phyloP scores from a whole-genome alignment of 139 green algal species.

The Limnomonas spitsbergensis region DNA sequence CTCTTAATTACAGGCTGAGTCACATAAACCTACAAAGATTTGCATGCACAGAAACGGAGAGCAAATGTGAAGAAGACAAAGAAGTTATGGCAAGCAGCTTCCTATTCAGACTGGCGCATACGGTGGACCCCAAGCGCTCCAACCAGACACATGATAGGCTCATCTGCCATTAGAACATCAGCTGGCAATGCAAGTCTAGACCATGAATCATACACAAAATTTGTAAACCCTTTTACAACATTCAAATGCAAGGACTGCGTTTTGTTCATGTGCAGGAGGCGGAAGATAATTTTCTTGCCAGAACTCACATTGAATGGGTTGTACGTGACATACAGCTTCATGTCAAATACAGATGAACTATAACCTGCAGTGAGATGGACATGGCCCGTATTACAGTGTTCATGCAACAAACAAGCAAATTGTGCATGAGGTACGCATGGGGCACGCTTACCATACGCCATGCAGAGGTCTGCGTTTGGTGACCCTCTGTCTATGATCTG shows the following conservation, averaged over 20 bases:
- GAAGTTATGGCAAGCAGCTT: background rate
- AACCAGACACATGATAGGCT: too few relatives aligned
- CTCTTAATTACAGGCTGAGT: slow-evolving; percentile 94
- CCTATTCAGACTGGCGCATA: too few relatives aligned
- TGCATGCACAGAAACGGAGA: slow-evolving; percentile 81
- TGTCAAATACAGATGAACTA: slow-evolving; percentile 97
- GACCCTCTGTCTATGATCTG: slow-evolving; percentile 94
- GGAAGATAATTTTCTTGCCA: too few relatives aligned
- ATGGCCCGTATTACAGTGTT: background rate
- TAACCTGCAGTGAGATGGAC: slow-evolving; percentile 51
- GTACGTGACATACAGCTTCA: slow-evolving; percentile 97
- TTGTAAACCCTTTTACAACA: too few relatives aligned
- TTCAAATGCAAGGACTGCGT: too few relatives aligned
- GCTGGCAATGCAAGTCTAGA: too few relatives aligned
- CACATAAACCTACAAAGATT: slow-evolving; percentile 67
- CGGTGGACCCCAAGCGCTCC: too few relatives aligned
- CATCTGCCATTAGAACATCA: too few relatives aligned
- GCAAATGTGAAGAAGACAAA: background rate
- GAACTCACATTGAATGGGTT: slow-evolving; percentile 77
- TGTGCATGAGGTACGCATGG: slow-evolving; percentile 88
- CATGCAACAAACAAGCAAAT: slow-evolving; percentile 16
- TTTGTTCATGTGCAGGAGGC: too few relatives aligned
- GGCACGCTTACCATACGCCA: slow-evolving; percentile 60
- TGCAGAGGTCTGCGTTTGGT: slow-evolving; percentile 80
- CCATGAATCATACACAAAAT: too few relatives aligned